These are phyloP conservation scores for Kurtzmaniella quercitrusa DNA, from an alignment of 1,139 yeast genomes.

Conservation along the genomic window DNA sequence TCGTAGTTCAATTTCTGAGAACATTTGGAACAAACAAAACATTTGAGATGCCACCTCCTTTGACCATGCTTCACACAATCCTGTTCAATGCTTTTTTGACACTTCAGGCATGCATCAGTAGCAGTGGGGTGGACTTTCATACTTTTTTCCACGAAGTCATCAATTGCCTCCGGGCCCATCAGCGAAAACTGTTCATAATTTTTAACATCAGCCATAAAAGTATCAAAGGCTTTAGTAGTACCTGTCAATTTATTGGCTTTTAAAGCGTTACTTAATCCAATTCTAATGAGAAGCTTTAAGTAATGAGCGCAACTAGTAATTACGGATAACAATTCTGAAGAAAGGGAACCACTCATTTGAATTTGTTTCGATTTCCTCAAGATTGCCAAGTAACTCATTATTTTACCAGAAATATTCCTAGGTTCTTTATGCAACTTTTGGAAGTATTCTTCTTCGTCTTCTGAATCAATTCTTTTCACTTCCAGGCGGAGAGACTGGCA, in stretches of 20 bases:
- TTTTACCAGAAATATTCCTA: conserved; percentile 76
- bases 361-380: conserved; percentile 52
- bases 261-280: conserved; percentile 74
- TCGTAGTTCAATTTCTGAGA: conserved; percentile 8
- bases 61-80: conserved; percentile 62
- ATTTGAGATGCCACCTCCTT: conserved; percentile 76
- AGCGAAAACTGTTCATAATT: conserved; percentile 26
- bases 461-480: not conserved
- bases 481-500: conserved; percentile 17
- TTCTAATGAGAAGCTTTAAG: conserved; percentile 75
- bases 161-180: conserved; percentile 8
- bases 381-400: conserved; percentile 74
- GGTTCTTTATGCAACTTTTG: conserved; percentile 65
- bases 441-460: conserved; percentile 16
- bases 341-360: conserved; percentile 55
- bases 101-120: conserved; percentile 71
- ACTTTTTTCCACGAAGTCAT: conserved; percentile 36
- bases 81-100: conserved; percentile 79
- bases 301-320: conserved; percentile 94
- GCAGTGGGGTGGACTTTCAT: conserved; percentile 54
- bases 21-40: conserved; percentile 65
- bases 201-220: conserved; percentile 47
- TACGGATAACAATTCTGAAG: conserved; percentile 61
- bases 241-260: conserved; percentile 58
- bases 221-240: conserved; percentile 59